Base-by-base conservation (phyloP, 2,329 filamentous ascomycete genomes). In the Graphiopsis chlorocephala region DNA sequence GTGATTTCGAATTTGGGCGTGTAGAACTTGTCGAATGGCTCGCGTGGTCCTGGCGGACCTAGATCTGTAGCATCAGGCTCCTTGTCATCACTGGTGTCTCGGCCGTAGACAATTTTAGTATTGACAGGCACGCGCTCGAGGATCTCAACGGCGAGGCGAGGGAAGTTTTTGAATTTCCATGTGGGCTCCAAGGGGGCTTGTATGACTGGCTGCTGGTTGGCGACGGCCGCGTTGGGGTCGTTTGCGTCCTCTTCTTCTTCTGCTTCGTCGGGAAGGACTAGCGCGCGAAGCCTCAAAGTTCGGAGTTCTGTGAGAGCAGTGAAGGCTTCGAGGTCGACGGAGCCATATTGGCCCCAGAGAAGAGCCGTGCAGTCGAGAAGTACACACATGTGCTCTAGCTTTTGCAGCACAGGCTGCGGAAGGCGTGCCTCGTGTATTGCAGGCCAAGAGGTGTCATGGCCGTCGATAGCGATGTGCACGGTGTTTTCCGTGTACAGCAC, bases 401-500 rank as follows among this genome's bases (percentile, higher is more conserved):
- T 60, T 55, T 68, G 59, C 14, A 74, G 65, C 1, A 69, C 65
- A 28, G 26, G 38, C 53, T 69, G 70, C 5, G 71, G 69, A 17
- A 74, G 65, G 4, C 68, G 70, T 8, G 59, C 53, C 33, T 69
- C 67, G 45, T 69, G 60, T 29, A 73, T 70, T 0, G 68, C 65
- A 3, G 71, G 72, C 68, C 67, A 71, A 65, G 65, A 67, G 15
- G 68, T 69, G 31, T 72, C 71, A 66, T 72, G 68, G 8, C 68
- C 71, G 60, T 71, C 68, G 28, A 72, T 28, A 15, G 64, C 35
- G 66, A 73, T 55, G 57, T 55, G 74, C 72, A 84, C 82, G 20
- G 76, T 74, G 70, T 83, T 81, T 17, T 72, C 70, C 4, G 74
- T 73, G 68, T 82, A 83, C 15, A 84, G 72, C 10, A 83, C 72